Percentiles rank a stretch among this genome's conserved stretches.
Evolutionary conservation across 2,329 filamentous ascomycete genomes (phyloP).

Genomic region (Diaporthe destruens): DNA sequence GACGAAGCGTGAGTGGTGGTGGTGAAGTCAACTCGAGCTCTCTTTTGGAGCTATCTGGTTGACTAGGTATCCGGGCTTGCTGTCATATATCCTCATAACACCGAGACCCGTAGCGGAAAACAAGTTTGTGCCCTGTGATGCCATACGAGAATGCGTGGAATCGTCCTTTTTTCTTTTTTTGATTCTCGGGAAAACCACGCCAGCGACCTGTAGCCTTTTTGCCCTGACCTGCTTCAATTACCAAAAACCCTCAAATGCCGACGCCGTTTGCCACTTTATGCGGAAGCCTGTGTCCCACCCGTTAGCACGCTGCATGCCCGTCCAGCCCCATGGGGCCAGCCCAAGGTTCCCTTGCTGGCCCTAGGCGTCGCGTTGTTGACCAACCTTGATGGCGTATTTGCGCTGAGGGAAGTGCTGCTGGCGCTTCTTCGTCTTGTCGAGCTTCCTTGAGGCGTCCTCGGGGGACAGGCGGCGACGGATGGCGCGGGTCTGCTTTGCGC

Average conservation of each 20-base stretch:
- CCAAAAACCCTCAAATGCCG: conserved; percentile 40
- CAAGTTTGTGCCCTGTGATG: conserved; percentile 42
- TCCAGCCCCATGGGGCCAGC: no score
- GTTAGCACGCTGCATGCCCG: conserved; percentile 33
- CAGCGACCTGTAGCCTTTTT: conserved; percentile 43
- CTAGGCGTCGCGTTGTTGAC: conserved; percentile 44
- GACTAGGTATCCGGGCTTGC: conserved; percentile 42
- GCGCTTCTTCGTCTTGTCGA: conserved; percentile 98
- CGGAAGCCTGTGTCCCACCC: conserved; percentile 35
- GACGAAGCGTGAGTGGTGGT: conserved; percentile 30
- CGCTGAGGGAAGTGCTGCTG: conserved; percentile 96
- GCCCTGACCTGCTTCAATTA: conserved; percentile 41
- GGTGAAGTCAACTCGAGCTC: conserved; percentile 42
- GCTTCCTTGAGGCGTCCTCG: conserved; percentile 85
- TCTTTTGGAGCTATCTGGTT: conserved; percentile 43
- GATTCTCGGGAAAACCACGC: conserved; percentile 42
- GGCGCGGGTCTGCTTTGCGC: conserved; percentile 97
- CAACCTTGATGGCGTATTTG: conserved; percentile 99
- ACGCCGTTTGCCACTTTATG: conserved; percentile 41
- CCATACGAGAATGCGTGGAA: conserved; percentile 41
- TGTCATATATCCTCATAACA: conserved; percentile 44
- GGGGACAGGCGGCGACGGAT: conserved; percentile 95
- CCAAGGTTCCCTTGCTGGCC: background rate
- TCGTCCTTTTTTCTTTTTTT: conserved; percentile 33
- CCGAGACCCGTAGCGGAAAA: conserved; percentile 43